Conservation (phyloP, 805 yeast species). For the Starmera amethionina region DNA sequence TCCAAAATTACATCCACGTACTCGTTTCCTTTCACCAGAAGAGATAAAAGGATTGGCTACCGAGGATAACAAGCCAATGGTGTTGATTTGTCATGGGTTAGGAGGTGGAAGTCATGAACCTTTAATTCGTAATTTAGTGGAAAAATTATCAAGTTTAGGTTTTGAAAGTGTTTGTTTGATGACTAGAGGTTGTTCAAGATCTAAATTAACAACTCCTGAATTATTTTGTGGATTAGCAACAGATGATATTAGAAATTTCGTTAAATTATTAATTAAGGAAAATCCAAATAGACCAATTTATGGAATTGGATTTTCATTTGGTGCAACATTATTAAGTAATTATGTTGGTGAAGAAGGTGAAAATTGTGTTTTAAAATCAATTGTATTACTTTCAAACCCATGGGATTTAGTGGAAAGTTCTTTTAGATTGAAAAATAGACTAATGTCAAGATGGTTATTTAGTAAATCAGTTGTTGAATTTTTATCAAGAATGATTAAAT, state of each 20-base stretch:
- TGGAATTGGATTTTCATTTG: constrained; percentile 63
- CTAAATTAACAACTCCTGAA: constrained; percentile 59
- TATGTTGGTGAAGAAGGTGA: constrained; percentile 62
- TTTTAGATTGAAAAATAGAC: constrained; percentile 28
- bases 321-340: constrained; percentile 57
- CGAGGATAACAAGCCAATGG: constrained; percentile 36
- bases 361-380: constrained; percentile 42
- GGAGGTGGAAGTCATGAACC: constrained; percentile 79
- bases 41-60: constrained; percentile 30
- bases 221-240: constrained; percentile 62
- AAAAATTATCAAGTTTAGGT: constrained; percentile 29
- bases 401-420: constrained; percentile 61
- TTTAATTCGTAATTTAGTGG: constrained; percentile 48
- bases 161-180: constrained; percentile 57
- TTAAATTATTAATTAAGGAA: constrained; percentile 36
- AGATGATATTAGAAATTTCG: constrained; percentile 52
- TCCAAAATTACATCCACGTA: constrained; percentile 60
- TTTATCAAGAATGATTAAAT: constrained; percentile 33
- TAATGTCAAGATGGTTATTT: constrained; percentile 31
- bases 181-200: constrained; percentile 71
- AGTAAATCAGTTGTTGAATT: constrained; percentile 31
- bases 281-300: constrained; percentile 59
- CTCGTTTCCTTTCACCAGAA: constrained; percentile 44
- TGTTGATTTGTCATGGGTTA: constrained; percentile 59
- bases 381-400: constrained; percentile 54